These are phyloP conservation scores for Boletus speciosus DNA, from an alignment of 768 basidiomycete genomes.

Conservation along the genomic window DNA sequence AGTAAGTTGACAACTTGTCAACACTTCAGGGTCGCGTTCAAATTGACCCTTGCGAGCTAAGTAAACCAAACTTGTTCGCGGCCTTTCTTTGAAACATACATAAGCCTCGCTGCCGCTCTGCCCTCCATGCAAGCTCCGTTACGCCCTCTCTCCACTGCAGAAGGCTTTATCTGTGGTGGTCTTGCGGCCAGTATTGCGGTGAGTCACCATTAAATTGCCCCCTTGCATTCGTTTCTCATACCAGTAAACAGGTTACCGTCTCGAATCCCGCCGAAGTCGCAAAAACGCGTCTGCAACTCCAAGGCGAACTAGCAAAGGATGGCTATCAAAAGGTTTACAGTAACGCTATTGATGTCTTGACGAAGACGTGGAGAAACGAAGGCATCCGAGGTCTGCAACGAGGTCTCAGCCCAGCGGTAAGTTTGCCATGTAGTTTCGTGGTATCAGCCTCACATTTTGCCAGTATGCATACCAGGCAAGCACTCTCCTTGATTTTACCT, in stretches of 20 bases:
- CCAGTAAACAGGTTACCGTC: constrained; percentile 59
- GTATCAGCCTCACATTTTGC: constrained; percentile 7
- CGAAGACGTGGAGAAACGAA: constrained; percentile 87
- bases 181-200: constrained; percentile 91
- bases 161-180: constrained; percentile 87
- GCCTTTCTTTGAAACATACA: background rate
- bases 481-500: background rate
- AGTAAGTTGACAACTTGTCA: background rate
- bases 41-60: background rate
- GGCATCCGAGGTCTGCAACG: constrained; percentile 90
- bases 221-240: constrained; percentile 5
- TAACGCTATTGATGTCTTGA: constrained; percentile 81
- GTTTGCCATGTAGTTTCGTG: constrained; percentile 17
- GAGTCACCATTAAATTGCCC: constrained; percentile 4
- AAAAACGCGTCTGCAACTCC: constrained; percentile 93
- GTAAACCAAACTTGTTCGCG: background rate
- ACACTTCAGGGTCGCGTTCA: background rate
- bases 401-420: constrained; percentile 85
- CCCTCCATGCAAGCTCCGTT: constrained; percentile 8
- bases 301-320: constrained; percentile 86
- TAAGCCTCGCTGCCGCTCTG: constrained; percentile 1
- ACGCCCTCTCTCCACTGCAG: constrained; percentile 56
- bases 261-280: constrained; percentile 75
- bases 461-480: constrained; percentile 91
- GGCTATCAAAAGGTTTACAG: constrained; percentile 78